Evolutionary conservation across 2,329 filamentous ascomycete genomes (phyloP), one percentile per base, ranked within the genome.

Genomic region (Sodiomyces alkalinus): DNA sequence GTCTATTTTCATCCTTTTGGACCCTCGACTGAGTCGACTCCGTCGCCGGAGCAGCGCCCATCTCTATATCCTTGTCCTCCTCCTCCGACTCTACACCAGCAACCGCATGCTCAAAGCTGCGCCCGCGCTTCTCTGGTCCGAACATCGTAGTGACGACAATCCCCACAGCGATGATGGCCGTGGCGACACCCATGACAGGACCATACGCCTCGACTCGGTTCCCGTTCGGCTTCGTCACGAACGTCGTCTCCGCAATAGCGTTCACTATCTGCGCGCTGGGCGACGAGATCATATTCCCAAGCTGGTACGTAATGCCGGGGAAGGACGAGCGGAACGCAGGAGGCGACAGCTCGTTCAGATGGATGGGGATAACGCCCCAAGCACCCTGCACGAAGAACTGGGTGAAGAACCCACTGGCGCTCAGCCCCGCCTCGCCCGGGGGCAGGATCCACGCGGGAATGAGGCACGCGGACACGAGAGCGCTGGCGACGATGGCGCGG

Each of bases 211-310:
- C 68, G 2, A 72, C 77, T 7, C 16, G 16, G 14, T 25, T 25
- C 14, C 23, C 23, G 7, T 58, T 55, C 5, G 44, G n/a, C 22
- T 62, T 58, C 0, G 50, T 68, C 25, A 83, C 57, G 21, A 62
- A 63, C 19, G 61, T 62, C 24, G 55, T 64, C 43, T 85, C 77
- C 2, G 79, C 63, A 28, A 85, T 63, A 9, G 74, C 76, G 34
- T 83, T 82, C 45, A 85, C 74, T 26, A 86, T 85, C 48, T 85
- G 79, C 0, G 79, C 73, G 0, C 70, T 75, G 0, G 77, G 76
- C 0, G 73, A 75, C 2, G 73, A 76, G 29, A 79, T 73, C 62
- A 81, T 74, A 57, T 81, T 82, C 6, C 77, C 78, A 7, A 82
- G 52, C 55, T 83, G 78, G 49, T 82, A 82, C 0, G 73, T 74